Evolutionary conservation across 192 early-diverging fungal species (phyloP).

Genomic region (Globomyces pollinis-pini): DNA sequence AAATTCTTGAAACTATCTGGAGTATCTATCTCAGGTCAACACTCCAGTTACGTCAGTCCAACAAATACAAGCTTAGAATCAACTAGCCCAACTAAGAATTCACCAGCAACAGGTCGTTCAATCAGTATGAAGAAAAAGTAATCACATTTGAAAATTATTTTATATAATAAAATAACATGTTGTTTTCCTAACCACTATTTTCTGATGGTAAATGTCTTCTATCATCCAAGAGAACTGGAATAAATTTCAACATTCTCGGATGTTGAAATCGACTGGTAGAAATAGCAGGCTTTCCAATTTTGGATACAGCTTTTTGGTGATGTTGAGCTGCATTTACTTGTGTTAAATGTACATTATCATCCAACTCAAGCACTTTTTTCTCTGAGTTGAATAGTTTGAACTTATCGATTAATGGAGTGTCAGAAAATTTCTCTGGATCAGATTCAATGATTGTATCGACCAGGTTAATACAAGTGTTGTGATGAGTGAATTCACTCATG

Average conservation of each 20-base stretch:
- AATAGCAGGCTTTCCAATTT: too few species aligned
- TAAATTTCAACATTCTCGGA: conserved; percentile 26
- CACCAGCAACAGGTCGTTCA: not conserved
- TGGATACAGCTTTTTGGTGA: not conserved
- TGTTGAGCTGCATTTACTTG: not conserved
- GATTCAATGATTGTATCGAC: conserved; percentile 34
- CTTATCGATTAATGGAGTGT: not conserved
- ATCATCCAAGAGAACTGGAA: conserved; percentile 33
- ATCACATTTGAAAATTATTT: not conserved
- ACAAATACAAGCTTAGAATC: too few species aligned
- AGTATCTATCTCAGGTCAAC: too few species aligned
- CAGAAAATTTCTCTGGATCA: not conserved
- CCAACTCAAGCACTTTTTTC: conserved; percentile 7
- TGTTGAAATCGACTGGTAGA: conserved; percentile 7
- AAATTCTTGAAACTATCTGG: not conserved
- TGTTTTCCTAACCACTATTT: too few species aligned
- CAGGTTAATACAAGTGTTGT: conserved; percentile 49
- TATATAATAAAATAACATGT: not conserved
- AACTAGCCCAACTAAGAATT: too few species aligned
- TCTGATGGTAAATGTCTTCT: conserved; percentile 22
- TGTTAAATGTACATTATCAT: conserved; percentile 15
- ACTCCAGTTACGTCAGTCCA: too few species aligned
- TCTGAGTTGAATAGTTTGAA: not conserved
- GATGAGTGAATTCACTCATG: conserved; percentile 37
- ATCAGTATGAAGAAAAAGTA: not conserved